Evolutionary conservation across 306 rosid genomes (phyloP), one percentile per base, ranked within the genome.

Genomic region (Cicer cuneatum): DNA sequence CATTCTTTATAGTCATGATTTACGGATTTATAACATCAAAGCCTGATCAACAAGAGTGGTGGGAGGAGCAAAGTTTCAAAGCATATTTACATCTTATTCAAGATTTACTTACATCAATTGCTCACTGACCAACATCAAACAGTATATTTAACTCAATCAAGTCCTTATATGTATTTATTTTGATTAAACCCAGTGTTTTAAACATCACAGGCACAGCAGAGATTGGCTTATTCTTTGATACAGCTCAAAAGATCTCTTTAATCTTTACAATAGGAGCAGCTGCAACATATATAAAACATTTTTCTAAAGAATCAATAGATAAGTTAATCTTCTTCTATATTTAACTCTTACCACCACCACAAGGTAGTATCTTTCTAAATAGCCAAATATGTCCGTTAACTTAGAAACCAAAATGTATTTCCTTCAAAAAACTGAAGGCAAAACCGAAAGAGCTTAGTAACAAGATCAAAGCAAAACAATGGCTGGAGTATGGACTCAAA

Each of bases 241-340:
- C 65, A 81, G 42, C 78, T 75, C 48, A 57, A 56, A 24, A 65
- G 69, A 80, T 80, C 46, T 74, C 72, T 69, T 60, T 61, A 29
- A 71, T 54, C 81, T 81, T 71, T 76, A 81, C 81, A 81, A 63
- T 43, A 42, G 59, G 41, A 76, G 58, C 49, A 54, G 48, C 74
- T 76, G 68, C 60, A 76, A 21, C 41, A 64, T 46, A 71, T 46
- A 47, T 37, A 68, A 66, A 75, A 52, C 48, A 45, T 10, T 74
- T 68, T 80, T 74, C 38, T 65, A 76, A 82, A 81, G 78, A 81
- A 76, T 76, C 66, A 56, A 24, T 48, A 24, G 67, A 37, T 76
- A 78, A 64, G 75, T 42, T 71, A 66, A 77, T 61, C 58, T 58
- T 71, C 46, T 63, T 71, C 75, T 76, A 75, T 57, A 24, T 54